A percentile compares a stretch with the other conserved stretches of the same genome.
Evolutionary conservation across 768 basidiomycete species (phyloP).

Genomic region (Pleurotus tuber-regium): DNA sequence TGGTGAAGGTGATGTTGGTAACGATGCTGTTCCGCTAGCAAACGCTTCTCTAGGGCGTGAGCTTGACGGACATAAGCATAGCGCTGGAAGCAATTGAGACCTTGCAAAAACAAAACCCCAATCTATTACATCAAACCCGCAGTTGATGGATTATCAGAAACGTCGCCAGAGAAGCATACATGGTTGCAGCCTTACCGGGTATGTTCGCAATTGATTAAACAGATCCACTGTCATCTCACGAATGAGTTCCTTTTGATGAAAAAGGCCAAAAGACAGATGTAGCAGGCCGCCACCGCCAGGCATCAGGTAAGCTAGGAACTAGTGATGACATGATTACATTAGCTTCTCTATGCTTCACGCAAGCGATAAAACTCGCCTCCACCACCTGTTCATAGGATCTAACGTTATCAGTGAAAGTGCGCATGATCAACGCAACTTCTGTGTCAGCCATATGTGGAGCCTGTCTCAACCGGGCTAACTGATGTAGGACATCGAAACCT

Average conservation of each 20-base stretch:
- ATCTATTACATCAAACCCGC: constrained; percentile 45
- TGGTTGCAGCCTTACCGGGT: constrained; percentile 65
- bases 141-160: no score
- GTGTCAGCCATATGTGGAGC: constrained; percentile 48
- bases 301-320: constrained; percentile 78
- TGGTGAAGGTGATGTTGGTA: constrained; percentile 18
- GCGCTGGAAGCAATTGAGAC: constrained; percentile 85
- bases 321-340: no score
- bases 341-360: no score
- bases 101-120: constrained; percentile 73
- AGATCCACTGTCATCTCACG: constrained; percentile 80
- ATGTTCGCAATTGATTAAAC: constrained; percentile 72
- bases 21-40: constrained; percentile 26
- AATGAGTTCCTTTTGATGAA: constrained; percentile 77
- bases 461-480: constrained; percentile 56
- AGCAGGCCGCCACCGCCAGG: constrained; percentile 78
- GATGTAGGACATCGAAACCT: constrained; percentile 63
- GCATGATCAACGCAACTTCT: constrained; percentile 60
- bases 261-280: constrained; percentile 85
- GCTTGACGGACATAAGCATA: constrained; percentile 85
- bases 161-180: no score
- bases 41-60: constrained; percentile 53
- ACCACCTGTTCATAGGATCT: constrained; percentile 65
- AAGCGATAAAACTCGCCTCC: constrained; percentile 41
- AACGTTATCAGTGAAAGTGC: constrained; percentile 47